Evolutionary conservation across 345 rosid species (phyloP).

Genomic region (Rhizophora mangle): DNA sequence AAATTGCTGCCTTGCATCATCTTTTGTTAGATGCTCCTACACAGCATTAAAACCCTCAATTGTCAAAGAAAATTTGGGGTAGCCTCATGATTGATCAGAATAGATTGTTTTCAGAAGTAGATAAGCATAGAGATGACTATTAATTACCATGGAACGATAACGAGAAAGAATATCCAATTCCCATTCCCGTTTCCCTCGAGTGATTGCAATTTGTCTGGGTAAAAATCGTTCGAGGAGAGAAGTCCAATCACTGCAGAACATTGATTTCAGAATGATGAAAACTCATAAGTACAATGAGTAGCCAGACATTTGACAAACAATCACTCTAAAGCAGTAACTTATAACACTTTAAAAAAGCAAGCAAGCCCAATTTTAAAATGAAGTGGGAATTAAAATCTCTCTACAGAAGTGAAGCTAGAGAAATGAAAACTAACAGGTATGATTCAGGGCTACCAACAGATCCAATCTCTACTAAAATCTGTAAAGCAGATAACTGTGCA

Average conservation of each 20-base stretch:
- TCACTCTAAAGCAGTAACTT: not conserved
- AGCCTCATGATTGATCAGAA: not conserved
- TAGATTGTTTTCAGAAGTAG: not conserved
- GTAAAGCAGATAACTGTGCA: slow-evolving; percentile 92
- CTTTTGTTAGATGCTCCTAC: slow-evolving; percentile 87
- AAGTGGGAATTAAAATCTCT: slow-evolving; percentile 1
- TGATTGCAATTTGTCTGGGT: slow-evolving; percentile 93
- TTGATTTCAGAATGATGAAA: slow-evolving; percentile 2
- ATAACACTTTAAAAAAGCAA: not conserved
- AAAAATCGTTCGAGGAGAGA: slow-evolving; percentile 84
- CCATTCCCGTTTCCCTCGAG: slow-evolving; percentile 94
- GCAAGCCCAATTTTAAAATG: not conserved
- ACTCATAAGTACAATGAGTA: not conserved
- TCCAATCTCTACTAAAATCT: slow-evolving; percentile 91
- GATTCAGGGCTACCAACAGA: slow-evolving; percentile 77
- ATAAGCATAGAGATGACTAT: not conserved
- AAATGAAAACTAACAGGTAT: slow-evolving; percentile 62
- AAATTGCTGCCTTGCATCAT: slow-evolving; percentile 96
- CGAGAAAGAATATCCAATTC: slow-evolving; percentile 92
- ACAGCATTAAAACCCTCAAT: slow-evolving; percentile 7
- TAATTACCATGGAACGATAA: slow-evolving; percentile 66
- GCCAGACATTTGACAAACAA: not conserved
- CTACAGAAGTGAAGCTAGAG: not conserved
- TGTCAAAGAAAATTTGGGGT: not conserved
- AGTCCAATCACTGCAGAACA: slow-evolving; percentile 70